These are phyloP conservation scores for Thozetella sp. DNA, from an alignment of 495 filamentous ascomycete species.

Conservation along the genomic window DNA sequence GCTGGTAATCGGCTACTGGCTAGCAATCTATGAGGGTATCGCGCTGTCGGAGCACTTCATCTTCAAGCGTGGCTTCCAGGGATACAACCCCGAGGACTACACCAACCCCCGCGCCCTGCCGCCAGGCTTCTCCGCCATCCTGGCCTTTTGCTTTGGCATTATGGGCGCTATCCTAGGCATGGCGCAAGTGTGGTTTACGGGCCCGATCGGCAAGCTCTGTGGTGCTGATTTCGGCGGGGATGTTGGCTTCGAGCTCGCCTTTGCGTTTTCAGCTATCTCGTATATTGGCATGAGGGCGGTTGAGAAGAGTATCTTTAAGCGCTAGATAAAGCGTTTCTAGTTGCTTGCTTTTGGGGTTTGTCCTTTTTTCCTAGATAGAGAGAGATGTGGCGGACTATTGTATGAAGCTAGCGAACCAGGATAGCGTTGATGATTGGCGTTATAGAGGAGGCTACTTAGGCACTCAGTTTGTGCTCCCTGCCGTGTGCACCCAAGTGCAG, in stretches of 20 bases:
- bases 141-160: slow-evolving; percentile 69
- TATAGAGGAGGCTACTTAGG: too few species aligned
- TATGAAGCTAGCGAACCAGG: too few species aligned
- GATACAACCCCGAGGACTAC: slow-evolving; percentile 67
- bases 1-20: slow-evolving; percentile 81
- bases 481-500: too few species aligned
- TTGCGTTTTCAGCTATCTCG: slow-evolving; percentile 48
- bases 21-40: slow-evolving; percentile 80
- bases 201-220: slow-evolving; percentile 68
- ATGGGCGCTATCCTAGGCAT: slow-evolving; percentile 77
- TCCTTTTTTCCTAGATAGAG: not conserved
- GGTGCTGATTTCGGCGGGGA: slow-evolving; percentile 68
- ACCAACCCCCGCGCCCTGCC: slow-evolving; percentile 62
- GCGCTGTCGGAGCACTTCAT: slow-evolving; percentile 75
- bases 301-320: slow-evolving; percentile 56
- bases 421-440: too few species aligned
- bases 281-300: slow-evolving; percentile 50
- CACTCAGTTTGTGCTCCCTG: too few species aligned
- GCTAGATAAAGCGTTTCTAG: slow-evolving; percentile 23
- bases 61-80: slow-evolving; percentile 66
- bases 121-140: slow-evolving; percentile 67
- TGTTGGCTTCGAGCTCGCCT: slow-evolving; percentile 74
- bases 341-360: not conserved
- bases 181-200: slow-evolving; percentile 75
- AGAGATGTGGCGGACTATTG: too few species aligned